Conservation (phyloP, 31 red algal genomes). For the Endocladia muricata region DNA sequence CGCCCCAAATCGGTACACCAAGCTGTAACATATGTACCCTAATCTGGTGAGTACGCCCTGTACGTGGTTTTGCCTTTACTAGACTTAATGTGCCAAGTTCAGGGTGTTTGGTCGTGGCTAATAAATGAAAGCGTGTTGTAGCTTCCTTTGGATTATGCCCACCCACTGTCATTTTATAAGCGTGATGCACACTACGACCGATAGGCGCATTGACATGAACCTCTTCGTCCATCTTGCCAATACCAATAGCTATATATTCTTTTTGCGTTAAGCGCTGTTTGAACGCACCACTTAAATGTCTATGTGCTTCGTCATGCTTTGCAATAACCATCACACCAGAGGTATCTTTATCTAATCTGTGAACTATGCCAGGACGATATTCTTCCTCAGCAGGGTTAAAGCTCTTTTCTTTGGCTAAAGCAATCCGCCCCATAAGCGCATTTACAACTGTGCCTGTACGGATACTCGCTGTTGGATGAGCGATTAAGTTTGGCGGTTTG, state of each 20-base stretch:
- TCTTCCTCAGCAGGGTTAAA: neutral
- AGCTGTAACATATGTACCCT: no score
- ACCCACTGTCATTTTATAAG: no score
- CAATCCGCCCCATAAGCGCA: no score
- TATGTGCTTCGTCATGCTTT: slow-evolving; percentile 18
- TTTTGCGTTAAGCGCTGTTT: slow-evolving; percentile 14
- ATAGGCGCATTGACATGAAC: neutral
- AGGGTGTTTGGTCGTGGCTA: no score
- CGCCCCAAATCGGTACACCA: no score
- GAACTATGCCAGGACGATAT: slow-evolving; percentile 36
- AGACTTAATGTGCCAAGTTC: no score
- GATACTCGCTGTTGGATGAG: neutral
- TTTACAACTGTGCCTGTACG: neutral
- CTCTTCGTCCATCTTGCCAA: neutral
- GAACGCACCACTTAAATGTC: slow-evolving; percentile 21
- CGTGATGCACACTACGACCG: no score
- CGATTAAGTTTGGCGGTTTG: neutral
- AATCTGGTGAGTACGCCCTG: no score
- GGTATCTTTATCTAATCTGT: slow-evolving; percentile 73
- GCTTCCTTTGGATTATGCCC: no score
- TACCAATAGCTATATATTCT: slow-evolving; percentile 41
- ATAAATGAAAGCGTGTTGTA: no score
- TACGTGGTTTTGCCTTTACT: no score
- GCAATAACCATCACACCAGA: slow-evolving; percentile 60
- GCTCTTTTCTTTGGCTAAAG: neutral